Base-by-base conservation (phyloP, 192 early-diverging fungal genomes). In the Thamnidium elegans region DNA sequence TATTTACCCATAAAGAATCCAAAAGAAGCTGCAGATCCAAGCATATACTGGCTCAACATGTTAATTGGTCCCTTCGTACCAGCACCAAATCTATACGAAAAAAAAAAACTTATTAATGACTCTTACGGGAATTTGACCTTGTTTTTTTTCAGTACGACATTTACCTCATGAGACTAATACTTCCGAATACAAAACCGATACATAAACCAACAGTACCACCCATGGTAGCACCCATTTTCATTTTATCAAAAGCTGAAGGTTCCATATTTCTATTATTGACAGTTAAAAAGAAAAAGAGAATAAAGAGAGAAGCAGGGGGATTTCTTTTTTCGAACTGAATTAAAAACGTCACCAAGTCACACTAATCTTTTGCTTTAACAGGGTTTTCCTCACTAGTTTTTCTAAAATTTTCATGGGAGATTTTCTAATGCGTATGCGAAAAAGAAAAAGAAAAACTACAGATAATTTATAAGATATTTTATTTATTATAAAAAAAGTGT, bases 1-100 rank as follows among this genome's bases (percentile, higher is more conserved):
- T 20, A 50, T 58, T 66, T 84, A 81, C 83, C 79, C 89, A 92
- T 90, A 55, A 92, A 92, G 56, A 90, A 87, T 19, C 87, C 89
- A 77, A 92, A 92, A 30, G 85, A 88, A n/a, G 88, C 88, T 13
- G 86, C 89, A 46, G 89, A 89, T 1, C 85, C 81, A 44, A 88
- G 58, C 83, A 90, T 88, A 23, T 86, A 89, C 67, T 85, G 86
- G 3, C 88, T 84, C n/a, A 92, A 81, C 1, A 81, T 89, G 39
- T 82, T 74, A 7, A 92, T 69, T 56, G 87, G 83, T 47, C 91
- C 91, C 43, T 82, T 82, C 6, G 79, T 78, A 6, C 89, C 88
- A 32, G 86, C 82, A 19, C 91, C 91, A 67, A 84, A 83, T 58
- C 90, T 89, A 72, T 20, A 20, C 20, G n/a, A n/a, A 56, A 19